Percentiles rank a stretch among this genome's conserved stretches.
phyloP scores from a whole-genome alignment of 371 early-diverging fungal species.

The Paraphysoderma sedebokerense region DNA sequence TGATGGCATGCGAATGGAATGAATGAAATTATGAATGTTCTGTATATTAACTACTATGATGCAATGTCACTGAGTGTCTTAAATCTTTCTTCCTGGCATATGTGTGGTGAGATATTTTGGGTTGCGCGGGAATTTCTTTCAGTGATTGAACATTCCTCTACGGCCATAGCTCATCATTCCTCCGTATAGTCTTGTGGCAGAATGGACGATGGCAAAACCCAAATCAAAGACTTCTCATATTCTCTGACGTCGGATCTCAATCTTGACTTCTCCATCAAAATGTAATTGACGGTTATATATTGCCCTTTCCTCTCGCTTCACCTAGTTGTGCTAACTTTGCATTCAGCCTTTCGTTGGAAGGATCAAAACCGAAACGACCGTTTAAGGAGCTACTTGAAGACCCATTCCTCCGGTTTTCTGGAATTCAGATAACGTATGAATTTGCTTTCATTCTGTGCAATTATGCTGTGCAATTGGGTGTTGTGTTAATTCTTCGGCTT shows the following conservation, averaged over 20 bases:
- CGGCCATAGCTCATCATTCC: too few species aligned
- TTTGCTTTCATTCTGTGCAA: background rate
- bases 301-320: too few species aligned
- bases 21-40: too few species aligned
- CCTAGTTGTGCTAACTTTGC: background rate
- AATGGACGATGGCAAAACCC: background rate
- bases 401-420: slow-evolving; percentile 11
- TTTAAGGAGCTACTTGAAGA: slow-evolving; percentile 9
- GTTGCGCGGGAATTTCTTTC: too few species aligned
- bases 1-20: too few species aligned
- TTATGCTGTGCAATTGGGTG: background rate
- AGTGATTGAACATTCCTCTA: too few species aligned
- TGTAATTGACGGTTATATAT: slow-evolving; percentile 29
- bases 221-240: slow-evolving; percentile 47
- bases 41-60: too few species aligned
- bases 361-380: slow-evolving; percentile 5
- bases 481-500: too few species aligned
- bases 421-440: slow-evolving; percentile 5
- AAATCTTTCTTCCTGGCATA: too few species aligned
- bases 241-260: slow-evolving; percentile 47
- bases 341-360: slow-evolving; percentile 7
- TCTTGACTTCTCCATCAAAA: slow-evolving; percentile 38
- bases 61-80: too few species aligned
- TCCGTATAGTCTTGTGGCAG: too few species aligned
- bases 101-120: too few species aligned